These are phyloP conservation scores for Mollisiaceae sp. DNA, from an alignment of 2,329 filamentous ascomycete species.

Conservation along the genomic window DNA sequence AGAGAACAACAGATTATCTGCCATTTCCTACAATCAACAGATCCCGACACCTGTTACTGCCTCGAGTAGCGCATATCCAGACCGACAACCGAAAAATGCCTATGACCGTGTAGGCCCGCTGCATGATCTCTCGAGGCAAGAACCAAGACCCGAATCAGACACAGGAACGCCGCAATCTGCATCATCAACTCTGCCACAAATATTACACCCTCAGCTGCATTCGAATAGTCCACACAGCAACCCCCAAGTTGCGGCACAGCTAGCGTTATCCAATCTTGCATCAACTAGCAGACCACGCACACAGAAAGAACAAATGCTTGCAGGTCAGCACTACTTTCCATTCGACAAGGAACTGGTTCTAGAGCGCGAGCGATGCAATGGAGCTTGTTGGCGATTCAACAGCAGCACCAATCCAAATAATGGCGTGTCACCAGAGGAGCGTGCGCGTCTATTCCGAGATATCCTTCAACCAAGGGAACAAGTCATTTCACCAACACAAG, in stretches of 20 bases:
- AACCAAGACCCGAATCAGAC: conserved; percentile 54
- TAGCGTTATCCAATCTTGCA: conserved; percentile 42
- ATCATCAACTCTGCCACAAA: conserved; percentile 56
- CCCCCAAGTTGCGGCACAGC: conserved; percentile 41
- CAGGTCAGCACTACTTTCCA: conserved; percentile 77
- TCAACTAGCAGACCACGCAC: conserved; percentile 50
- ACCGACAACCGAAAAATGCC: conserved; percentile 52
- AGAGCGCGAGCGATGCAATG: conserved; percentile 84
- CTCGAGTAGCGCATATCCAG: conserved; percentile 43
- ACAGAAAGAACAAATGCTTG: conserved; percentile 91
- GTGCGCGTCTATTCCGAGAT: conserved; percentile 71
- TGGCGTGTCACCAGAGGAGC: conserved; percentile 71
- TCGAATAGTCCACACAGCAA: conserved; percentile 39
- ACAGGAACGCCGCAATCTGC: conserved; percentile 48
- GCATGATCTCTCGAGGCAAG: conserved; percentile 62
- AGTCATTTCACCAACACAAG: conserved; percentile 59
- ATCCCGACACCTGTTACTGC: conserved; percentile 68
- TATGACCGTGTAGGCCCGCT: conserved; percentile 66
- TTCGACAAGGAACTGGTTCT: conserved; percentile 78
- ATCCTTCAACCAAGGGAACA: conserved; percentile 69
- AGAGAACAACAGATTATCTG: conserved; percentile 63
- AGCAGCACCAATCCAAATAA: conserved; percentile 77
- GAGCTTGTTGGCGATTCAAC: conserved; percentile 85
- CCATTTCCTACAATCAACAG: conserved; percentile 54
- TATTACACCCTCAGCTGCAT: conserved; percentile 45